Base-by-base conservation (phyloP, 768 basidiomycete species). In the Gloeopeniophorella convolvens region DNA sequence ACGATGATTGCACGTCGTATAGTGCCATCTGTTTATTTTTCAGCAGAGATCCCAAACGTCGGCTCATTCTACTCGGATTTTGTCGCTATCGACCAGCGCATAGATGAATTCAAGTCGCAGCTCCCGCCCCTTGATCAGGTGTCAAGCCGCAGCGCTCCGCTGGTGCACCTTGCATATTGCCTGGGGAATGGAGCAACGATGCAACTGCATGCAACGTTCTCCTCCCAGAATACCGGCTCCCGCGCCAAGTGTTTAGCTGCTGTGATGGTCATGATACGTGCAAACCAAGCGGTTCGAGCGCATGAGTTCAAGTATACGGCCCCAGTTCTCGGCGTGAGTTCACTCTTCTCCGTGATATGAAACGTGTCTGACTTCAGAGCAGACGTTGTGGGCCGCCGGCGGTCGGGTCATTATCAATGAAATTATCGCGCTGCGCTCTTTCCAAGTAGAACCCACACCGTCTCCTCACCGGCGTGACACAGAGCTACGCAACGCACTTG, bases 171-270 rank as follows among this genome's bases (percentile, higher is more conserved):
- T 13, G 56, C 60, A 10, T 60, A 60, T 51, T 59, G 62, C 26
- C 57, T 68, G n/a, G 46, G 50, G 20, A 55, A 60, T 16, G 61
- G 59, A 18, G 63, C 65, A 4, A 63, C 59, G 6, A 59, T 66
- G 44, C 63, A 66, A 55, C 55, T 68, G 35, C 63, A 68, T 54
- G 55, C 61, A 1, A 56, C 57, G 24, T 58, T 58, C 23, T 50
- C 49, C n/a, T 34, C 46, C 5, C 57, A 58, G 46, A 58, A 55
- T 18, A 43, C 45, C 1, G 57, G 15, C 12, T 58, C 57, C 5
- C 57, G 57, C 13, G 30, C 35, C 10, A 58, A 58, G 42, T 56
- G 57, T 49, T 30, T 58, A 37, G 46, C 48, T 15, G 49, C 57
- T 8, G 54, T 48, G n/a, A 40, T 45, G 32, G 49, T 41, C 12